Conservation (phyloP, 208 protist genomes). For the Trypanosoma vivax region DNA sequence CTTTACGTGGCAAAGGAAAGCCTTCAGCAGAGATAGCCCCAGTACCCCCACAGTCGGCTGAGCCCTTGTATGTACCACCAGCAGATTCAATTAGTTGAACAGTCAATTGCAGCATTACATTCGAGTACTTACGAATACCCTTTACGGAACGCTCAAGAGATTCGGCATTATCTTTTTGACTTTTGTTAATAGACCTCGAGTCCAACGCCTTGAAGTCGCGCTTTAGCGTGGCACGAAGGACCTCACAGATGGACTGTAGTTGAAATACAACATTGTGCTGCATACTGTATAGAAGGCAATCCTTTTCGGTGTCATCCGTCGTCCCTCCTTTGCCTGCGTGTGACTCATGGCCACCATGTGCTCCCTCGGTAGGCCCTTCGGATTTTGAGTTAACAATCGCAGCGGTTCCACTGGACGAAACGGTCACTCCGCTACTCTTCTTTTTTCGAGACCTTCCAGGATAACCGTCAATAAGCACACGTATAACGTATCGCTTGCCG, state of each 20-base stretch:
- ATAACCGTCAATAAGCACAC: slow-evolving; percentile 68
- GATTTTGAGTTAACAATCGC: not conserved
- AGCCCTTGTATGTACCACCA: slow-evolving; percentile 22
- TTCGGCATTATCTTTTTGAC: slow-evolving; percentile 15
- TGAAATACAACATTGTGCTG: slow-evolving; percentile 82
- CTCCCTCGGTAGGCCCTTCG: not conserved
- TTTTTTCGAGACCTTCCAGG: slow-evolving; percentile 1
- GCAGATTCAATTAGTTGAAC: slow-evolving; percentile 58
- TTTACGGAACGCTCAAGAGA: slow-evolving; percentile 38
- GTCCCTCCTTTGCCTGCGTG: not conserved
- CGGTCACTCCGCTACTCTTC: not conserved
- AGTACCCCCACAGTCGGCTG: slow-evolving; percentile 14
- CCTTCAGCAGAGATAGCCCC: slow-evolving; percentile 61
- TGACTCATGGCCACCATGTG: not conserved
- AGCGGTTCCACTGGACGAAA: not conserved
- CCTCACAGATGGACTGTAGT: slow-evolving; percentile 70
- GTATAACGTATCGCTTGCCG: slow-evolving; percentile 78
- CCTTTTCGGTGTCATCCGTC: slow-evolving; percentile 22
- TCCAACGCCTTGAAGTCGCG: slow-evolving; percentile 54
- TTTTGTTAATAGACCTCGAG: slow-evolving; percentile 17
- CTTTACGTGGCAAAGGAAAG: slow-evolving; percentile 36
- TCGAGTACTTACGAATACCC: slow-evolving; percentile 40
- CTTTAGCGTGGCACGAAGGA: slow-evolving; percentile 46
- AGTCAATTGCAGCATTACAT: slow-evolving; percentile 75
- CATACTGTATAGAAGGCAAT: slow-evolving; percentile 62